Base-by-base conservation (phyloP, 352 stramenopile species). In the Thalassiosira livingstoniorum region DNA sequence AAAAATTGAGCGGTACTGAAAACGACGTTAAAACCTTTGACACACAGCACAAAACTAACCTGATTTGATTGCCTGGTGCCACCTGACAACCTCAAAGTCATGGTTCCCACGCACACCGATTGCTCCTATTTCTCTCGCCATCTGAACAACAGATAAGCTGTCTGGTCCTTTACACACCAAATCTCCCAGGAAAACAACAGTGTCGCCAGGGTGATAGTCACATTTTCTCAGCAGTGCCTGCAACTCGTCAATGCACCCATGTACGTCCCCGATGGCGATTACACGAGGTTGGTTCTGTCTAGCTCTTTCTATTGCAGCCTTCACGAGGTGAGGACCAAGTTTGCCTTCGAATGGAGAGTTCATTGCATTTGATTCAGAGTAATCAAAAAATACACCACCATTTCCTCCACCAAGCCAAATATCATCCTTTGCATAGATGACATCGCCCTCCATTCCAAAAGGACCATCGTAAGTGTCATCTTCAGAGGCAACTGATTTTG, bases 121-220 rank as follows among this genome's bases (percentile, higher is more conserved):
- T n/a, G 85, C 85, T 43, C 85, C 87, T 53, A 92, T 86, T 75
- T 92, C 87, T 32, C 86, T 69, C 15, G 87, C 87, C 85, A 94
- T 91, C 79, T 94, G 82, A 42, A 94, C 87, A 29, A 94, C 89
- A 42, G 80, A 87, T 34, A 90, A 81, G 64, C 94, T 95, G 65
- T 97, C 94, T 3, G 96, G 95, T 0, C 96, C 96, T 90, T 98
- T 98, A 85, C 96, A 97, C 29, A 98, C 95, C 43, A 98, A 89
- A 80, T 98, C 96, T 21, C 96, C 96, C 2, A 98, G 92, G 37
- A 98, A 96, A 45, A 97, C 83, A 27, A 98, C 80, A 10, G 86
- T 34, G 75, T 94, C 90, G 10, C 90, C 90, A 39, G 90, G 86
- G 32, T 75, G 27, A 51, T 91, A 80, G 83, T 84, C 78, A 82